Evolutionary conservation across 208 protist species (phyloP).

Genomic region (Polymyxa betae): DNA sequence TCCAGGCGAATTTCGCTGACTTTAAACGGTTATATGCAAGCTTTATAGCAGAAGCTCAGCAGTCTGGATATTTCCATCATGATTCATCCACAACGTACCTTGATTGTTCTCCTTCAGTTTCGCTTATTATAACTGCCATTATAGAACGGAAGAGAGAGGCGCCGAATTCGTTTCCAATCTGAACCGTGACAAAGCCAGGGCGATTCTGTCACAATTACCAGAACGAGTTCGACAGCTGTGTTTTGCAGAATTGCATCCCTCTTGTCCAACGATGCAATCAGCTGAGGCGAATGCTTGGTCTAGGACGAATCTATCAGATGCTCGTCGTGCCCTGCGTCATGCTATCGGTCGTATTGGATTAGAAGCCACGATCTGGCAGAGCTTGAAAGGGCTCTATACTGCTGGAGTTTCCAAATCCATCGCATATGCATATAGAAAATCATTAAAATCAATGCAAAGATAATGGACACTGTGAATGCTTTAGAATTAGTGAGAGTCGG

Average conservation of each 20-base stretch:
- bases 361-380: neutral
- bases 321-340: neutral
- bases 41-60: neutral
- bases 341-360: neutral
- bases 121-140: neutral
- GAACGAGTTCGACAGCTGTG: neutral
- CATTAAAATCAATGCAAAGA: neutral
- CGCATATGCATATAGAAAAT: neutral
- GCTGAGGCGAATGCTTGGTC: neutral
- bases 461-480: too few species aligned
- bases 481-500: too few species aligned
- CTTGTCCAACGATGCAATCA: neutral
- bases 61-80: neutral
- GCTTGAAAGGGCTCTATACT: neutral
- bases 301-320: neutral
- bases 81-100: neutral
- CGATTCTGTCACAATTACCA: neutral
- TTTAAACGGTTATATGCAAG: neutral
- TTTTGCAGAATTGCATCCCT: neutral
- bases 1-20: neutral
- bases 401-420: neutral
- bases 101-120: too few species aligned
- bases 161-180: neutral
- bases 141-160: neutral
- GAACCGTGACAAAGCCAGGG: neutral